Evolutionary conservation across 306 rosid genomes (phyloP), one percentile per base, ranked within the genome.

Genomic region (Prunus fruticosa): DNA sequence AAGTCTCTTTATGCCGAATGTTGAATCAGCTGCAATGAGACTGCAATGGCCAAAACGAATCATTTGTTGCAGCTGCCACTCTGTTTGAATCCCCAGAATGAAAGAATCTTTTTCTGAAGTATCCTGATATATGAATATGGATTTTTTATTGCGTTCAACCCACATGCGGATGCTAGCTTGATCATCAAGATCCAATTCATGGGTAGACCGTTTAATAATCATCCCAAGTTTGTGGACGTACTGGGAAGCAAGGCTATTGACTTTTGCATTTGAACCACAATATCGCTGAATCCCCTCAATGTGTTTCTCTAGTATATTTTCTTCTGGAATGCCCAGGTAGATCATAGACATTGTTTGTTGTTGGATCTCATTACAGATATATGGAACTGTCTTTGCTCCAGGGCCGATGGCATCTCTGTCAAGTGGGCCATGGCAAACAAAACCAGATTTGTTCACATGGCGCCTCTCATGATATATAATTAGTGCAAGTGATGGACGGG

Each of bases 321-420:
- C 97, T 83, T 92, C 99, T 5, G 99, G 99, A 82, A 95, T 89
- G 63, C 96, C 97, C 58, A 95, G 87, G 88, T 95, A 92, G 82
- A 95, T 92, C 99, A 95, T 92, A 60, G 97, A 90, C 97, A 95
- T 89, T 34, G 97, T 95, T 76, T 92, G 99, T 76, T 90, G 99
- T 81, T 92, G 99, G 89, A 92, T 95, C 81, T 95, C 96, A 64
- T 86, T 89, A 79, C 99, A 86, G 78, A 95, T 87, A 74, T 95
- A 95, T 5, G 97, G 99, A 78, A 92, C 66, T 72, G 84, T 89
- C 76, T 88, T 91, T 61, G 97, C 99, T 71, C 96, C 90, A 8
- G 96, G 99, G 45, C 99, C 99, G 79, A 89, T 92, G 71, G 99
- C 97, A 85, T 95, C 97, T 80, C 97, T 77, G 75, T 95, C 98